Conservation (phyloP, 176 grass and related monocot species). For the Cenchrus purpureus region DNA sequence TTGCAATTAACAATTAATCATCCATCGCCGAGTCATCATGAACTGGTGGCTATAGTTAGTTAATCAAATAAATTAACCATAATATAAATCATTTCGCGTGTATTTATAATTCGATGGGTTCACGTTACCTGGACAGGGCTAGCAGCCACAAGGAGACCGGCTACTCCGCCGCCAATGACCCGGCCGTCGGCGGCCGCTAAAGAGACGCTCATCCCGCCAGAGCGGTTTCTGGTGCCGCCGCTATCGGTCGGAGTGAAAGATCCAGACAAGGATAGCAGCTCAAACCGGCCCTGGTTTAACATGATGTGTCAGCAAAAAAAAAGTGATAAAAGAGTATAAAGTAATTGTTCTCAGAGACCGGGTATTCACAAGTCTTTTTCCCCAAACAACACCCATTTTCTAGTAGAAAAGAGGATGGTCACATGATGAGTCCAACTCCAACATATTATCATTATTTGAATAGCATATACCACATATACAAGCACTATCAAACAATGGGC, state of each 20-base stretch:
- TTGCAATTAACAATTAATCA: constrained; percentile 13
- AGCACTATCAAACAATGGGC: background rate
- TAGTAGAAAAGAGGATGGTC: background rate
- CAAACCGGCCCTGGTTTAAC: constrained; percentile 73
- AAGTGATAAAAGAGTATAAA: background rate
- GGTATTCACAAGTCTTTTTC: constrained; percentile 23
- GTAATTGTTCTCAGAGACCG: background rate
- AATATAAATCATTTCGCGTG: background rate
- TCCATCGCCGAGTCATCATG: background rate
- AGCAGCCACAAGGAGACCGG: constrained; percentile 83
- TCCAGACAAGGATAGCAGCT: constrained; percentile 83
- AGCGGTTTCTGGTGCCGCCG: constrained; percentile 67
- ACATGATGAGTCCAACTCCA: background rate
- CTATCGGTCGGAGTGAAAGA: constrained; percentile 89
- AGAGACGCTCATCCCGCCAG: constrained; percentile 91
- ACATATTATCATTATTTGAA: background rate
- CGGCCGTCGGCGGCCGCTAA: constrained; percentile 82
- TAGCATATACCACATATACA: background rate
- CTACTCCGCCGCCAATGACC: constrained; percentile 81
- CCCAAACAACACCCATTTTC: background rate
- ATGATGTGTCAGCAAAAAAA: background rate
- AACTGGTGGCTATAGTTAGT: background rate
- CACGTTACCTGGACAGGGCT: constrained; percentile 82
- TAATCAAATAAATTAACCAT: background rate
- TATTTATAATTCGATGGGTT: background rate